Percentiles rank a stretch among this genome's conserved stretches.
These are phyloP conservation scores for Dalbergia cultrata DNA, from an alignment of 306 rosid species.

Conservation along the genomic window DNA sequence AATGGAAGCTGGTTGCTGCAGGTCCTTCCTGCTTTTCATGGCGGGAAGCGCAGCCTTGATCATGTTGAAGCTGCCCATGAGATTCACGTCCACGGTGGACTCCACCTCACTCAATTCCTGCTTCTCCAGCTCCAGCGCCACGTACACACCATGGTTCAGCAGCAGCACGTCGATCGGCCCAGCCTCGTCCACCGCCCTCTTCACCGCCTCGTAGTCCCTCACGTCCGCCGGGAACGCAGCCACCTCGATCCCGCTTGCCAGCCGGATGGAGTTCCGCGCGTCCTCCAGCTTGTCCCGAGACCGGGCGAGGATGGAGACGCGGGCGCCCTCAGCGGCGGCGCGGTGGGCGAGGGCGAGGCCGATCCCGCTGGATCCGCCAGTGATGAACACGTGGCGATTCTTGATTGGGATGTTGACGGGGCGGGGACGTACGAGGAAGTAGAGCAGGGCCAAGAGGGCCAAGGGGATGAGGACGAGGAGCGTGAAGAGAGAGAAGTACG, in stretches of 20 bases:
- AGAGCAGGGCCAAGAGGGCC: conserved; percentile 58
- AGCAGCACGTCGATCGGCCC: conserved; percentile 80
- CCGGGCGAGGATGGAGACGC: conserved; percentile 88
- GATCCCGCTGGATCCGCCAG: conserved; percentile 97
- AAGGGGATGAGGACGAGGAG: conserved; percentile 58
- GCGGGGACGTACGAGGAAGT: conserved; percentile 71
- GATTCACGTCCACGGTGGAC: conserved; percentile 84
- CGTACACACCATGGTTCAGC: conserved; percentile 84
- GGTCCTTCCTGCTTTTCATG: conserved; percentile 66
- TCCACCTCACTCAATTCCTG: conserved; percentile 78
- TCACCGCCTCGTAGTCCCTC: conserved; percentile 72
- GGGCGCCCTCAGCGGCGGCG: conserved; percentile 85
- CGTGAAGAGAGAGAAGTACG: conserved; percentile 50
- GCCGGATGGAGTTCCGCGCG: conserved; percentile 63
- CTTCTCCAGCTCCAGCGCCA: conserved; percentile 75
- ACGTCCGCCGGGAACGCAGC: conserved; percentile 77
- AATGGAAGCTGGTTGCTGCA: conserved; percentile 72
- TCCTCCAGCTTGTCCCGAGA: conserved; percentile 74
- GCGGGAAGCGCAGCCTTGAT: conserved; percentile 85
- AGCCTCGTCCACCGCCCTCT: conserved; percentile 67
- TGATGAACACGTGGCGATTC: conserved; percentile 93
- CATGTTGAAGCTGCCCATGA: conserved; percentile 77
- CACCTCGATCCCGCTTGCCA: conserved; percentile 79
- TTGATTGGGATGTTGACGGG: conserved; percentile 71
- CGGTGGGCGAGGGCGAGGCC: conserved; percentile 91